These are phyloP conservation scores for Sporothrix euskadiensis DNA, from an alignment of 2,329 filamentous ascomycete genomes.

Conservation along the genomic window DNA sequence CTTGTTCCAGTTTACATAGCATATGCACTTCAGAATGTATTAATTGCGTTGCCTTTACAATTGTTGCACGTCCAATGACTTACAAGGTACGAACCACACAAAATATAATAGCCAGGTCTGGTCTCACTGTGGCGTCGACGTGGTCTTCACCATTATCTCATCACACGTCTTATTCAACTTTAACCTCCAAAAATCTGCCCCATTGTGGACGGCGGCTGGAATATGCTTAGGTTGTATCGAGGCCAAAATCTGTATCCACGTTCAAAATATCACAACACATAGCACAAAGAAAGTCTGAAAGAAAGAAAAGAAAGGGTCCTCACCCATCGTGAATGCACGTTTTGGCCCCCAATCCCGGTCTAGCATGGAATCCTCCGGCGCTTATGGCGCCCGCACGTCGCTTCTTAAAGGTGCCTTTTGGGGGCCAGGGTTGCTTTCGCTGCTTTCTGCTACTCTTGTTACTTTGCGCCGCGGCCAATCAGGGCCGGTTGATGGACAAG, in stretches of 20 bases:
- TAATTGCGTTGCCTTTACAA: background rate
- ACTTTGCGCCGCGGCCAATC: constrained; percentile 24
- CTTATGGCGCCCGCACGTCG: constrained; percentile 21
- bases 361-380: constrained; percentile 9
- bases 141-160: background rate
- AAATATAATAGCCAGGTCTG: background rate
- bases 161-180: background rate
- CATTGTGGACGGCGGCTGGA: background rate
- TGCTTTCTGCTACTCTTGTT: background rate
- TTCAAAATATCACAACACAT: background rate
- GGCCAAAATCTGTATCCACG: background rate
- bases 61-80: background rate
- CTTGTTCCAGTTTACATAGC: background rate
- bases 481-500: background rate
- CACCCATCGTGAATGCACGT: background rate
- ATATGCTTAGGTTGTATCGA: background rate
- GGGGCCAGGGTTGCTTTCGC: background rate
- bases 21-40: constrained; percentile 17
- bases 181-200: background rate
- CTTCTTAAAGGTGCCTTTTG: background rate
- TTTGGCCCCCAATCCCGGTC: constrained; percentile 13
- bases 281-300: background rate
- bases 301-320: background rate
- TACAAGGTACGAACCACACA: background rate
- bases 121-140: background rate